Percentiles rank a stretch among this genome's conserved stretches.
These are phyloP conservation scores for Fremontodendron californicum DNA, from an alignment of 345 rosid species.

Conservation along the genomic window DNA sequence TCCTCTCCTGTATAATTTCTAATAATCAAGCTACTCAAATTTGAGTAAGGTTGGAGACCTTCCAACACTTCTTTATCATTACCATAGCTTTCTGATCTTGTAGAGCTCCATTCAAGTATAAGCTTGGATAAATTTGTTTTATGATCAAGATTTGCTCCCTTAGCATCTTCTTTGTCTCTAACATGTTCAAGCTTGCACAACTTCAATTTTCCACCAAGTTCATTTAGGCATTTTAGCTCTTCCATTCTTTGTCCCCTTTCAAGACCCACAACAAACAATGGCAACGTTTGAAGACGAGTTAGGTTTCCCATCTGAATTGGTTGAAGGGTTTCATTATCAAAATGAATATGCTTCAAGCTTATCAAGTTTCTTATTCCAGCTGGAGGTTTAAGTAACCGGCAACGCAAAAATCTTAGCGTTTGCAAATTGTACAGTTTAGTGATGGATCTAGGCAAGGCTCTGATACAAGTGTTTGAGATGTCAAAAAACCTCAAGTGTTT, in stretches of 20 bases:
- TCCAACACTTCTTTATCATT: background rate
- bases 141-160: constrained; percentile 6
- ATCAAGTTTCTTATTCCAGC: background rate
- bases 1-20: background rate
- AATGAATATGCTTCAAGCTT: background rate
- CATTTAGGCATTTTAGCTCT: background rate
- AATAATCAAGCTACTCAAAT: background rate
- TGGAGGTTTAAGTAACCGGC: background rate
- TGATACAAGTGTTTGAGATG: background rate
- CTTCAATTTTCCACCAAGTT: background rate
- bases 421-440: constrained; percentile 15
- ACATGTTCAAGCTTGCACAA: background rate
- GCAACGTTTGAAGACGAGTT: background rate
- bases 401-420: background rate
- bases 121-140: background rate
- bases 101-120: too few relatives aligned
- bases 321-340: background rate
- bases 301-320: background rate
- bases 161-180: constrained; percentile 8
- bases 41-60: background rate
- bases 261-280: background rate
- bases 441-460: background rate
- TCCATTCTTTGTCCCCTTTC: background rate
- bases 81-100: too few relatives aligned
- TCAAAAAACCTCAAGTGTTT: constrained; percentile 17